Base-by-base conservation (phyloP, 371 early-diverging fungal genomes). In the Synchytrium microbalum region DNA sequence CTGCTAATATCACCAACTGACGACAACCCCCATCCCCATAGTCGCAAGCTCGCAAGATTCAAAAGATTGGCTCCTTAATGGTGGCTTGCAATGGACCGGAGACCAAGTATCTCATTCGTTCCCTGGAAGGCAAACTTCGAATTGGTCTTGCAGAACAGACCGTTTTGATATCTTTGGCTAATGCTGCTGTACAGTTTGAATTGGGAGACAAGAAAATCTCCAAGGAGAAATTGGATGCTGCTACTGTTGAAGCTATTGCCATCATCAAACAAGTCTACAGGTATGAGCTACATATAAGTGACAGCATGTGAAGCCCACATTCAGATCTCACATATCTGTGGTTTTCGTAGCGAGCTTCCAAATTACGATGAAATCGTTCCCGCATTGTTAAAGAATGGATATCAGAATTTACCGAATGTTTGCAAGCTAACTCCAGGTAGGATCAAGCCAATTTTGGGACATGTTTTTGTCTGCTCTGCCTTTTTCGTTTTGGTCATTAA, bases 81-180 rank as follows among this genome's bases (percentile, higher is more conserved):
- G 88, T 90, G 1, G 82, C 90, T 8, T 93, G 95, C 69, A 74
- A 79, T 54, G 91, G 86, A 51, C 86, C 79, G 62, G 99, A 99
- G 73, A 86, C 95, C 53, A 96, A 93, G 70, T 99, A 86, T 66
- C 75, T 99, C 59, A 92, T 96, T 64, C 75, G 94, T 60, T 91
- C 93, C 28, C 77, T 99, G 25, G 96, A 95, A 72, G 99, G 99
- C 23, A 96, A 95, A 65, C 82, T 99, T 46, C 86, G 99, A 30
- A 98, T 99, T 66, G 99, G 99, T 32, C 78, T 99, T 27, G 98
- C 99, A 0, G 98, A 96, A 75, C 88, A 93, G 71, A 93, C 97
- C 0, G 90, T 97, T 3, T 80, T 98, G 32, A 82, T 85, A 14
- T 86, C 96, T 0, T 77, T 99, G 23, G 95, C 92, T 1, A 92